These are phyloP conservation scores for Emericellopsis atlantica DNA, from an alignment of 2,329 filamentous ascomycete genomes.

Conservation along the genomic window DNA sequence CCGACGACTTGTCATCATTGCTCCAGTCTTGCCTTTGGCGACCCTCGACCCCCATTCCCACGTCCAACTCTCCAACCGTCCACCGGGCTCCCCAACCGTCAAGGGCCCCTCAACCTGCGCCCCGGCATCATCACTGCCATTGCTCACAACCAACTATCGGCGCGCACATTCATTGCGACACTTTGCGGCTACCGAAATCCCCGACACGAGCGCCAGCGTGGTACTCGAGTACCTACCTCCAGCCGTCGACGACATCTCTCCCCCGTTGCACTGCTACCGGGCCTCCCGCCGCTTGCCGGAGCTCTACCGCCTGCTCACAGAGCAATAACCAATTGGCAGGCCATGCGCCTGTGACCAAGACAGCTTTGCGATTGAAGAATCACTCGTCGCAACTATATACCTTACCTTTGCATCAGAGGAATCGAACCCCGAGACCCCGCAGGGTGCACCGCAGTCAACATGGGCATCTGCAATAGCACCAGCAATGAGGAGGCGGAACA, in stretches of 20 bases:
- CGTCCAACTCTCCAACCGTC: not conserved
- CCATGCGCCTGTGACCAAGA: conserved; percentile 4
- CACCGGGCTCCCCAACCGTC: not conserved
- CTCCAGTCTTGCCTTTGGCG: not conserved
- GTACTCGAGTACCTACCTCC: too few species aligned
- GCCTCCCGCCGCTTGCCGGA: conserved; percentile 3
- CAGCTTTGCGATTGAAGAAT: too few species aligned
- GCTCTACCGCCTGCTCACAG: not conserved
- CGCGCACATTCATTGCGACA: not conserved
- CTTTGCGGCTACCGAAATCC: not conserved
- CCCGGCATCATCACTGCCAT: not conserved
- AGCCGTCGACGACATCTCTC: too few species aligned
- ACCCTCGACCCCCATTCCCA: not conserved
- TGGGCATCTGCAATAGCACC: conserved; percentile 91
- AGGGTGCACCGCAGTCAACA: conserved; percentile 28
- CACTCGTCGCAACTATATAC: not conserved
- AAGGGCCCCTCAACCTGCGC: not conserved
- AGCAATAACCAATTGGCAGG: not conserved
- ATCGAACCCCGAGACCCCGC: not conserved
- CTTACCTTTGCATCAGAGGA: not conserved
- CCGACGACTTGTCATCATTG: not conserved
- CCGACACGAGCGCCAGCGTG: too few species aligned
- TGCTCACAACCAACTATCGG: not conserved
- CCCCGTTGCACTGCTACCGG: not conserved
- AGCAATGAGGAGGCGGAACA: conserved; percentile 77